Base-by-base conservation (phyloP, 192 early-diverging fungal species). In the Mortierella claussenii region DNA sequence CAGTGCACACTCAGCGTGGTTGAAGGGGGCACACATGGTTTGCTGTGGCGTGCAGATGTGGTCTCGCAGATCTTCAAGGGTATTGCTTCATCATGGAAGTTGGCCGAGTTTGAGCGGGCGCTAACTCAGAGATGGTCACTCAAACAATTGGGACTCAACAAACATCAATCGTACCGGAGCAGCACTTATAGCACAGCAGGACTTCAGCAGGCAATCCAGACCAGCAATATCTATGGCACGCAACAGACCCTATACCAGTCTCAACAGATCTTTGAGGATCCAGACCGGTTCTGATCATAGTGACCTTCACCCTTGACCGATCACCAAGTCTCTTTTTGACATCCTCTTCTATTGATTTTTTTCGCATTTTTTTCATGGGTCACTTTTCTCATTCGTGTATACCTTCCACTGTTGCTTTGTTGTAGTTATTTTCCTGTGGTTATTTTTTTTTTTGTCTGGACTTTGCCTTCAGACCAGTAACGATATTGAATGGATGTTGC, bases 1-100 rank as follows among this genome's bases (percentile, higher is more conserved):
- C 67, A 81, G n/a, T 81, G 80, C 42, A 81, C 67, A 40, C 54
- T 81, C 28, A 81, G 71, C n/a, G 57, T 81, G 17, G 65, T 81
- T n/a, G 80, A 81, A 17, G 73, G 73, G 20, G 80, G 80, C 13
- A 81, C 73, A 3, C 80, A 81, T 64, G 73, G 71, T 46, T 45
- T 81, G 18, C 30, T 81, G 3, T 78, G 73, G 66, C 49, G 80
- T 20, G 73, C 71, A 18, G 80, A 81, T 63, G 64, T 81, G 9
- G 80, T 81, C 17, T 69, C 68, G 27, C 46, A 75, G 45, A 81
- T 81, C 51, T 81, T 81, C 47, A 81, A 81, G 53, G 68, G 69
- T 8, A 81, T 81, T 37, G 62, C 67, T 4, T 66, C 63, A 20
- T 76, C 73, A 40, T 76, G 73, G 73, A 76, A 76, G 11, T 59